Evolutionary conservation across 2,329 filamentous ascomycete genomes (phyloP).

Genomic region (Pochonia chlamydosporia): DNA sequence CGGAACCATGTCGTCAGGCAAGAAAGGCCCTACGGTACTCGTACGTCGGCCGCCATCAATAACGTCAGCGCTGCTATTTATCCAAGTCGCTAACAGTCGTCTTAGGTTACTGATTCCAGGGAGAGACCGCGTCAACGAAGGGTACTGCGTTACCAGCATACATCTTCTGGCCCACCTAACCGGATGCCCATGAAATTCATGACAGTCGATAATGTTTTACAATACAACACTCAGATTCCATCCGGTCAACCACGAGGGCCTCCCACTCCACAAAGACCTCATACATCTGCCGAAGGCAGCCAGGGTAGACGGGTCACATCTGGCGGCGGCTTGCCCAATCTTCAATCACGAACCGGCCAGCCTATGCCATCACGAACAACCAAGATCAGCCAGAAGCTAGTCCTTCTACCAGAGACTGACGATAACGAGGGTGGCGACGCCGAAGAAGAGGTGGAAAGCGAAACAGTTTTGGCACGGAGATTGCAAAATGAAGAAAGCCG

Average conservation of each 20-base stretch:
- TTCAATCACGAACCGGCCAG: conserved; percentile 42
- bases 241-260: conserved; percentile 83
- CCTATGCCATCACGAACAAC: conserved; percentile 78
- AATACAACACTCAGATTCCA: conserved; percentile 90
- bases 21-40: conserved; percentile 56
- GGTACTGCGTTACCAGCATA: conserved; percentile 26
- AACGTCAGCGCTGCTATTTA: neutral
- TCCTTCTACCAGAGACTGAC: conserved; percentile 78
- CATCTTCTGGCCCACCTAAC: conserved; percentile 20
- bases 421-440: conserved; percentile 49
- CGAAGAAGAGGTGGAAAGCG: conserved; percentile 53
- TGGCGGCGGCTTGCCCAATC: conserved; percentile 34
- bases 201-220: conserved; percentile 88
- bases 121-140: conserved; percentile 28
- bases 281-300: conserved; percentile 12
- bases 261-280: conserved; percentile 39
- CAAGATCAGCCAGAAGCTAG: conserved; percentile 95
- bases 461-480: conserved; percentile 26
- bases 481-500: conserved; percentile 54
- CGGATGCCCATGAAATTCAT: conserved; percentile 65
- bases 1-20: conserved; percentile 36
- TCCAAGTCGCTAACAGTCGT: conserved; percentile 10
- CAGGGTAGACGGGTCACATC: conserved; percentile 20
- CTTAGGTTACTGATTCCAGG: conserved; percentile 32
- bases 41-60: conserved; percentile 29